These are phyloP conservation scores for Pneumocystis sp. DNA, from an alignment of 1,139 yeast genomes.

Conservation along the genomic window DNA sequence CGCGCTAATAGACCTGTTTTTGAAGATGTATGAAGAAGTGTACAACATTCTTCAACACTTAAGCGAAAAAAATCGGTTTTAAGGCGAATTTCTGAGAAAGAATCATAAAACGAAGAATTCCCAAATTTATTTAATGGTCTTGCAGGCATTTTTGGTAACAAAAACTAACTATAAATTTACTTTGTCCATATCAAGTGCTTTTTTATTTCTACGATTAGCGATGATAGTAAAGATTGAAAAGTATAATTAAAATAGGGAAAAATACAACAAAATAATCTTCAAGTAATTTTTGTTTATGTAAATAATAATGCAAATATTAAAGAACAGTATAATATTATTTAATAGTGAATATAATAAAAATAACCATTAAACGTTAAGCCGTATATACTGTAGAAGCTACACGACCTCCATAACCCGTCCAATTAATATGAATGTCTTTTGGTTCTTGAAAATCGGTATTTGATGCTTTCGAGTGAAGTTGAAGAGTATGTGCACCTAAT, in stretches of 20 bases:
- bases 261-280: not conserved
- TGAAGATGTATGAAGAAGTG: not conserved
- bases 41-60: not conserved
- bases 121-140: not conserved
- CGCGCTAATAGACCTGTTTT: not conserved
- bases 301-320: not conserved
- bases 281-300: not conserved
- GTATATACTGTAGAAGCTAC: conserved; percentile 88
- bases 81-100: not conserved
- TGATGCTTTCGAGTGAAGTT: conserved; percentile 60
- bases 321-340: too few species aligned
- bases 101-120: not conserved
- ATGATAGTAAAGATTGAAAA: not conserved
- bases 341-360: not conserved
- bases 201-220: not conserved
- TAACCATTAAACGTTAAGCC: conserved; percentile 38
- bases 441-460: not conserved
- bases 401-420: conserved; percentile 99
- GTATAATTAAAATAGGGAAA: not conserved
- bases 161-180: not conserved
- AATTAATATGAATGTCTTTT: conserved; percentile 41
- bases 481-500: conserved; percentile 86
- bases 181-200: not conserved
- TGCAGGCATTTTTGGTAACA: not conserved
- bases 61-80: not conserved